phyloP scores from a whole-genome alignment of 2,329 filamentous ascomycete species.

The Alternaria angustiovoidea region DNA sequence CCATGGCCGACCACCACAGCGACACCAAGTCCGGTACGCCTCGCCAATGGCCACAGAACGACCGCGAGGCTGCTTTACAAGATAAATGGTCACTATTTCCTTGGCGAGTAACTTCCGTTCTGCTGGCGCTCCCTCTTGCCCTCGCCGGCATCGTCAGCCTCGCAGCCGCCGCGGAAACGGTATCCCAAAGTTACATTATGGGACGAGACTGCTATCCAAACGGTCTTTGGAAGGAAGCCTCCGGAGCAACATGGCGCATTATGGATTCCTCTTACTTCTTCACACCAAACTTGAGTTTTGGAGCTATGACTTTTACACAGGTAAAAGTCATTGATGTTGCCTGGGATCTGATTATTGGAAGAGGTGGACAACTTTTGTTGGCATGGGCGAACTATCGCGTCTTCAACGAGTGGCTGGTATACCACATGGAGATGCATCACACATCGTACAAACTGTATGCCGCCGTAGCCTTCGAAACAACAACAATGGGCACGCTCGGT shows the following conservation, averaged over 20 bases:
- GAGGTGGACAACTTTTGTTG: slow-evolving; percentile 46
- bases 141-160: slow-evolving; percentile 38
- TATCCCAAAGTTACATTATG: slow-evolving; percentile 37
- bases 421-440: slow-evolving; percentile 45
- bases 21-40: slow-evolving; percentile 4
- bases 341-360: slow-evolving; percentile 50
- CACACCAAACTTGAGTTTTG: slow-evolving; percentile 44
- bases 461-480: slow-evolving; percentile 40
- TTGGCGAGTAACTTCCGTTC: slow-evolving; percentile 30
- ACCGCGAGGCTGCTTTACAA: not conserved
- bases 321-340: slow-evolving; percentile 50
- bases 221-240: slow-evolving; percentile 39
- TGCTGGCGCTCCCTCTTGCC: slow-evolving; percentile 32
- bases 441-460: slow-evolving; percentile 45
- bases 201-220: slow-evolving; percentile 44
- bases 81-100: slow-evolving; percentile 29
- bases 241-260: slow-evolving; percentile 43
- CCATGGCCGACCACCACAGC: slow-evolving; percentile 2
- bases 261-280: slow-evolving; percentile 48
- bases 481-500: slow-evolving; percentile 40
- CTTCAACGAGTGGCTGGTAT: slow-evolving; percentile 49
- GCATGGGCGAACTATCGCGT: slow-evolving; percentile 48
- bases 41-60: not conserved
- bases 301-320: slow-evolving; percentile 44
- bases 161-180: slow-evolving; percentile 36